phyloP scores from a whole-genome alignment of 73 alveolate species.

The Paramecium pentaurelia region DNA sequence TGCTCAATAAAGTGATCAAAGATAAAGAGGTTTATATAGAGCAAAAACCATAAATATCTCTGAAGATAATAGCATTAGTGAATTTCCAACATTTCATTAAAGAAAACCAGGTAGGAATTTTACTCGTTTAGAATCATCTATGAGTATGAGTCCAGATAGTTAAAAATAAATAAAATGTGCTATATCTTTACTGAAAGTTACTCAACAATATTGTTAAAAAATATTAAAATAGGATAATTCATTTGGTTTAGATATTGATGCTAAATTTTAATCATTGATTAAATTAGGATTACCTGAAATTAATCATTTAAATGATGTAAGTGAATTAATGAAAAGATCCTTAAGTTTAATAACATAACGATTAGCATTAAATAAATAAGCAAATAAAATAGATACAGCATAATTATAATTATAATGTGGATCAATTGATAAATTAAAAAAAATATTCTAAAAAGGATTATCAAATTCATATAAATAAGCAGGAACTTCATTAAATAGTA shows the following conservation, averaged over 20 bases:
- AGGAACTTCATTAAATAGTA: background rate
- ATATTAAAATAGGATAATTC: background rate
- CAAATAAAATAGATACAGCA: conserved; percentile 11
- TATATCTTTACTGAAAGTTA: background rate
- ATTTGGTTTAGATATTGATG: background rate
- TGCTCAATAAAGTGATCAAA: conserved; percentile 7
- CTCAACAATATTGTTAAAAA: background rate
- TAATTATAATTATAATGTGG: background rate
- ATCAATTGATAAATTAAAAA: background rate
- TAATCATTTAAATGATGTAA: background rate
- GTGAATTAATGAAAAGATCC: background rate
- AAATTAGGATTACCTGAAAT: background rate
- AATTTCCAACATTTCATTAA: background rate
- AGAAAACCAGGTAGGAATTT: background rate
- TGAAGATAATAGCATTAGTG: background rate
- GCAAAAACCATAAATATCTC: conserved; percentile 12
- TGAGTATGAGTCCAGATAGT: conserved; percentile 51
- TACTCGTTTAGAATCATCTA: background rate
- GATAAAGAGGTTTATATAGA: background rate
- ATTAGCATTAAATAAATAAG: background rate
- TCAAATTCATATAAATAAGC: conserved; percentile 37
- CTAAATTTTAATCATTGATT: background rate
- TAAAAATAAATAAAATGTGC: background rate
- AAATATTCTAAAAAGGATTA: background rate
- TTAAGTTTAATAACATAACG: background rate